Evolutionary conservation across 345 rosid species (phyloP).

Genomic region (Murraya koenigii): DNA sequence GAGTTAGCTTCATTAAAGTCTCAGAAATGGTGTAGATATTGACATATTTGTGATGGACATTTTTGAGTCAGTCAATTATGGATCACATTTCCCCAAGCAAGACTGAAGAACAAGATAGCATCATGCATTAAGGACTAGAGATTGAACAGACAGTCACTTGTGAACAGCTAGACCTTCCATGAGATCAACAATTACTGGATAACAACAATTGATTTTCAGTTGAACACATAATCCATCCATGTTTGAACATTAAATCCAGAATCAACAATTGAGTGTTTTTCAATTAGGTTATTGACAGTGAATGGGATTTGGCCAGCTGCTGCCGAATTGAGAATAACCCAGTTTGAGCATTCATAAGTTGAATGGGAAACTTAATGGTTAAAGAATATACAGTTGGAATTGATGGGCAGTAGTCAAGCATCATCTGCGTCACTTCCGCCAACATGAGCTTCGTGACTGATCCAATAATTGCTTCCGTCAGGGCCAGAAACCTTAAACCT

Average conservation of each 20-base stretch:
- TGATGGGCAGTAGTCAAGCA: constrained; percentile 41
- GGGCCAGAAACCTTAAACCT: constrained; percentile 91
- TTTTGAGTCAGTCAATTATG: background rate
- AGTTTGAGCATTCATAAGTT: constrained; percentile 27
- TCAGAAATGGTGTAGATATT: background rate
- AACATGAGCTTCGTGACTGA: constrained; percentile 62
- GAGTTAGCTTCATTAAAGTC: background rate
- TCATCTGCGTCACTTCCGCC: constrained; percentile 96
- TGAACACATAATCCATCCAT: constrained; percentile 9
- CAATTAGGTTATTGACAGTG: constrained; percentile 28
- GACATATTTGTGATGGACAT: background rate
- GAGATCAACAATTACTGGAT: background rate
- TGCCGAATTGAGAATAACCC: constrained; percentile 17
- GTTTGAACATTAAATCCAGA: constrained; percentile 19
- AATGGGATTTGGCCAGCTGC: constrained; percentile 5
- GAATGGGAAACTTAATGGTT: constrained; percentile 17
- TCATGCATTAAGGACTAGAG: background rate
- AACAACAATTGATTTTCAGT: constrained; percentile 8
- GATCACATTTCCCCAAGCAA: background rate
- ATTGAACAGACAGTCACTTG: background rate
- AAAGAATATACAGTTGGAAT: constrained; percentile 47
- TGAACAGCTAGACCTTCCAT: background rate
- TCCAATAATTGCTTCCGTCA: constrained; percentile 82
- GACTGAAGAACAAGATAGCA: background rate
- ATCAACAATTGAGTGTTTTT: constrained; percentile 27